Base-by-base conservation (phyloP, 208 protist species). In the Leishmania gerbilli region DNA sequence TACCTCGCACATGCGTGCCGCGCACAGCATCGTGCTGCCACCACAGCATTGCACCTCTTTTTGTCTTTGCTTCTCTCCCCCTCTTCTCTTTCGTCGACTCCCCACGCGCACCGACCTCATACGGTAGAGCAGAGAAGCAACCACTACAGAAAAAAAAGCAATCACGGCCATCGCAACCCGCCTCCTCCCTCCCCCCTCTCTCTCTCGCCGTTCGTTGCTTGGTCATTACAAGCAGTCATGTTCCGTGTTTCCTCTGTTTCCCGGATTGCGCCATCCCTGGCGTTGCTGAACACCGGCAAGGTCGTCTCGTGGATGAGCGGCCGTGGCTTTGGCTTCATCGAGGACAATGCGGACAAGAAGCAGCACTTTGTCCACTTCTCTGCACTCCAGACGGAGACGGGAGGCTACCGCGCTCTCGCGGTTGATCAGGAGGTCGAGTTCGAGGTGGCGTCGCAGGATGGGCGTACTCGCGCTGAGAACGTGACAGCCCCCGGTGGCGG, bases 301-400 rank as follows among this genome's bases (percentile, higher is more conserved):
- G 95, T 98, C 58, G 90, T 97, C 51, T 94, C 92, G 24, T 98
- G 95, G 94, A 94, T 96, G 82, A 93, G 89, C 77, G 92, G 92
- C 71, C 94, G 93, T 74, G 95, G 95, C 72, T 98, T 95, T 79
- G 95, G 95, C 78, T 98, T 98, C 68, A 90, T 98, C 78, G 93
- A 97, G 84, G 95, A 98, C 78, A 89, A 95, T 74, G 87, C 87
- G 24, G 92, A 97, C 85, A 97, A 98, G 90, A 93, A 94, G 85
- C 93, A 97, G 84, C 92, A 97, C 89, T 98, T 98, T 86, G 95
- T 98, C 65, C 95, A 97, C 88, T 97, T 97, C 84, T 96, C 93
- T 45, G 93, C 92, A 37, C 87, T 97, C 31, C 93, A 97, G 89
- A 95, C 91, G n/a, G 95, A 98, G 84, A 87, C 92, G 9, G 93